Conservation (phyloP, 2,329 filamentous ascomycete species). For the Boeremia lycopersici region DNA sequence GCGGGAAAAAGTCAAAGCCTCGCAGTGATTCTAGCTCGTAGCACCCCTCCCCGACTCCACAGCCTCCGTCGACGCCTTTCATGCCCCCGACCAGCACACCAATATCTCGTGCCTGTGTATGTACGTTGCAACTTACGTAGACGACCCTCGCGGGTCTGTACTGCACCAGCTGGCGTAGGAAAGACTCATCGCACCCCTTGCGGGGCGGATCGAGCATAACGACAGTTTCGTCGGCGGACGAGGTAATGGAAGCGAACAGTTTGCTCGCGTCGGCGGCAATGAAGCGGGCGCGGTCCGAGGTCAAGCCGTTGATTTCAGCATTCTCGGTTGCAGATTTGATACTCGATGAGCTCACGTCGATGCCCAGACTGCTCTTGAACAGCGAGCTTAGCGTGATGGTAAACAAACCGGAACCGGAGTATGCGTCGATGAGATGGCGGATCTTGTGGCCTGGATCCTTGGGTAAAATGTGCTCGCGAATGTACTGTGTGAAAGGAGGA, state of each 20-base stretch:
- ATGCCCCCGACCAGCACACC: conserved; percentile 81
- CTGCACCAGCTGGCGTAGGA: conserved; percentile 77
- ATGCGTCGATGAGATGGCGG: conserved; percentile 93
- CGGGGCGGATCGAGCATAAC: conserved; percentile 97
- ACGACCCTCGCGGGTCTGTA: conserved; percentile 82
- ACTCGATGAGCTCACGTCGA: conserved; percentile 82
- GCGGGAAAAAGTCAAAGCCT: conserved; percentile 97
- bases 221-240: conserved; percentile 79
- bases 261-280: conserved; percentile 84
- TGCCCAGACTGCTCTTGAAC: conserved; percentile 80
- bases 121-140: conserved; percentile 97
- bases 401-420: conserved; percentile 96
- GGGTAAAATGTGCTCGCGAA: conserved; percentile 77
- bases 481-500: conserved; percentile 81
- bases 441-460: conserved; percentile 51
- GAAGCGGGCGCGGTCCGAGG: conserved; percentile 74
- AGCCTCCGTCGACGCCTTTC: conserved; percentile 47
- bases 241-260: conserved; percentile 78
- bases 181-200: conserved; percentile 89
- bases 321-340: conserved; percentile 82
- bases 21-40: conserved; percentile 90
- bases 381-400: conserved; percentile 87
- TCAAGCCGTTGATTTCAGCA: conserved; percentile 75
- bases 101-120: conserved; percentile 93
- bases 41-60: conserved; percentile 45